A percentile compares a stretch with the other conserved stretches of the same genome.
phyloP scores from a whole-genome alignment of 1,284 basidiomycete species.

The Cutaneotrichosporon spelunceum region DNA sequence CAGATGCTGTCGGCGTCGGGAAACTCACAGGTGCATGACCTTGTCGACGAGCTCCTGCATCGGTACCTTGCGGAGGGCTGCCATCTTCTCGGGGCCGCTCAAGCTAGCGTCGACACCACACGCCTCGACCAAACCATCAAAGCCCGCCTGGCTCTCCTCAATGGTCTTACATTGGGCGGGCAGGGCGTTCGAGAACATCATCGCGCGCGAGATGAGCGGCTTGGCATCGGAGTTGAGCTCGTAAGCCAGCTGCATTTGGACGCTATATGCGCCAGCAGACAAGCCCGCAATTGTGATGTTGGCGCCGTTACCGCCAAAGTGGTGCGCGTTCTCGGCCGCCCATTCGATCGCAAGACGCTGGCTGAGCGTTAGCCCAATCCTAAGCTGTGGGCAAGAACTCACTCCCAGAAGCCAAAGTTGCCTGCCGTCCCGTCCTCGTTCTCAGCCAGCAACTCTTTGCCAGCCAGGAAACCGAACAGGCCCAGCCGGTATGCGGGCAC shows the following conservation, averaged over 20 bases:
- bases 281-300: conserved; percentile 43
- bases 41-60: conserved; percentile 24
- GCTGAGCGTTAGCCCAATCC: conserved; percentile 6
- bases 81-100: conserved; percentile 26
- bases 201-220: conserved; percentile 25
- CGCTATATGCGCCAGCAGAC: conserved; percentile 42
- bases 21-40: conserved; percentile 30
- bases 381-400: not conserved
- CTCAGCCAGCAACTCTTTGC: conserved; percentile 25
- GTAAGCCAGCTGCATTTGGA: conserved; percentile 42
- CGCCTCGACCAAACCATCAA: conserved; percentile 28
- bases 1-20: not conserved
- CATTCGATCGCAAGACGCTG: conserved; percentile 36
- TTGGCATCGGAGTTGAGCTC: conserved; percentile 27
- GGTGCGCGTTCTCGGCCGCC: conserved; percentile 32
- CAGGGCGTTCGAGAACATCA: conserved; percentile 33
- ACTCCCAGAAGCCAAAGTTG: conserved; percentile 35
- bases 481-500: conserved; percentile 28
- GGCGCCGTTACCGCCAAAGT: conserved; percentile 38
- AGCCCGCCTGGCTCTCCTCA: conserved; percentile 28
- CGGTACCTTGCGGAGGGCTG: conserved; percentile 23
- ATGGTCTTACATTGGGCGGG: conserved; percentile 31
- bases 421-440: conserved; percentile 25
- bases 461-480: conserved; percentile 27
- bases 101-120: conserved; percentile 23